Conservation (phyloP, 179 eudicot species). For the Pouteria campechiana region DNA sequence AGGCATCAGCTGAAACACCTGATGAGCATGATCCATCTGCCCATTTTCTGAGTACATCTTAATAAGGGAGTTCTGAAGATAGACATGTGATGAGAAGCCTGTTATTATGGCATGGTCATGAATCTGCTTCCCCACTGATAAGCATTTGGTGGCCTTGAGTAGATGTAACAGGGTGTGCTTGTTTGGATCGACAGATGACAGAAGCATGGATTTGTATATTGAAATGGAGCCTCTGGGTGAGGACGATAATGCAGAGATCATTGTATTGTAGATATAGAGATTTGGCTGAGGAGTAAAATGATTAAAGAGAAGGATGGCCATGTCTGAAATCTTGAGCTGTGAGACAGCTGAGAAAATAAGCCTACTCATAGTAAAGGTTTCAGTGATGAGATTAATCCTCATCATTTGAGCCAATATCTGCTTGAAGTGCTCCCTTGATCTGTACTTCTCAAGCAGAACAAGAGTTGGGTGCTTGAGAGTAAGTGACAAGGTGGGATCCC, state of each 20-base stretch:
- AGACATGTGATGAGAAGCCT: constrained; percentile 5
- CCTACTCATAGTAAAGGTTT: constrained; percentile 19
- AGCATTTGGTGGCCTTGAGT: constrained; percentile 7
- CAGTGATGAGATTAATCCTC: constrained; percentile 5
- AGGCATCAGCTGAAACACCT: constrained; percentile 21
- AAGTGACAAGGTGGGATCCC: background rate
- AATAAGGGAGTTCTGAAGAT: constrained; percentile 12
- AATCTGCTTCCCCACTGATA: constrained; percentile 4
- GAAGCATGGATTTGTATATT: constrained; percentile 7
- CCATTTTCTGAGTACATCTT: constrained; percentile 11
- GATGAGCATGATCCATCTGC: constrained; percentile 9
- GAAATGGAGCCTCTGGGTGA: background rate
- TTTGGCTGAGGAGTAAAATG: constrained; percentile 10
- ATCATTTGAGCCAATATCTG: constrained; percentile 19
- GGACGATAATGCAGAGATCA: constrained; percentile 8
- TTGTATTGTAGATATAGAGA: constrained; percentile 14
- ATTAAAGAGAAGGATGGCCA: constrained; percentile 8
- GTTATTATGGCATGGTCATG: constrained; percentile 12
- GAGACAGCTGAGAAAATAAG: constrained; percentile 10
- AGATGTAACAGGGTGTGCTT: constrained; percentile 8
- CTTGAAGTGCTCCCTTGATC: constrained; percentile 9
- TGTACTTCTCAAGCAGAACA: constrained; percentile 11
- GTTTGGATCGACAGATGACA: constrained; percentile 1
- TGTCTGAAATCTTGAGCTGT: constrained; percentile 12
- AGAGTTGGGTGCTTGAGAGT: constrained; percentile 10